Evolutionary conservation across 78 protist genomes (phyloP), one percentile per base, ranked within the genome.

Genomic region (Speleostelium caveatum): DNA sequence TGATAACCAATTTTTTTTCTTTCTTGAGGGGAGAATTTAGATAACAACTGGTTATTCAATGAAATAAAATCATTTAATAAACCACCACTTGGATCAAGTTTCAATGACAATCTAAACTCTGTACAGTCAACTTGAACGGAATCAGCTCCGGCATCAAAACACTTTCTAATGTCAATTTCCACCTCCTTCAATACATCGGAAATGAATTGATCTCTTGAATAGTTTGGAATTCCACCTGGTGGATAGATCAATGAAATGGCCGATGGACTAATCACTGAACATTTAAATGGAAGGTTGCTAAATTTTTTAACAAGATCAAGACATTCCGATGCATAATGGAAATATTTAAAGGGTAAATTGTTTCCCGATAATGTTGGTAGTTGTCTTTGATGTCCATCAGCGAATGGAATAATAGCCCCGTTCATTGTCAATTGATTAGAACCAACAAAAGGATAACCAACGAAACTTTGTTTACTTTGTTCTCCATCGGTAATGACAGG

Each of bases 401-500:
- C 1, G 41, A 79, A 79, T 1, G 30, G 45, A 39, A 79, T 79
- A 33, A 14, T 45, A 2, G 67, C 65, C 0, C 67, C 85, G 58
- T 58, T 65, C 2, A 26, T 35, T 17, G 10, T 33, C 22, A 56
- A 39, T 32, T 65, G 76, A 32, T 65, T 56, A 12, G 74, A 67
- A 12, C 74, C 74, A 67, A 39, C 22, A 39, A 79, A 5, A 1
- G 88, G 63, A n/a, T 79, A 79, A 21, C 76, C 67, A 2, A 67
- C 36, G 17, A 79, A 79, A 26, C 56, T 65, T 21, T 75, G 88
- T 56, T 79, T 79, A 36, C 21, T 28, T 35, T 67, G 75, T 53
- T 79, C 88, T 12, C 88, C 88, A 38, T 79, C 88, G 14, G 88
- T 79, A 1, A 79, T 79, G 0, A 79, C 75, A 4, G 4, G 30